Evolutionary conservation across 768 basidiomycete genomes (phyloP).

Genomic region (Podaxis sp.): DNA sequence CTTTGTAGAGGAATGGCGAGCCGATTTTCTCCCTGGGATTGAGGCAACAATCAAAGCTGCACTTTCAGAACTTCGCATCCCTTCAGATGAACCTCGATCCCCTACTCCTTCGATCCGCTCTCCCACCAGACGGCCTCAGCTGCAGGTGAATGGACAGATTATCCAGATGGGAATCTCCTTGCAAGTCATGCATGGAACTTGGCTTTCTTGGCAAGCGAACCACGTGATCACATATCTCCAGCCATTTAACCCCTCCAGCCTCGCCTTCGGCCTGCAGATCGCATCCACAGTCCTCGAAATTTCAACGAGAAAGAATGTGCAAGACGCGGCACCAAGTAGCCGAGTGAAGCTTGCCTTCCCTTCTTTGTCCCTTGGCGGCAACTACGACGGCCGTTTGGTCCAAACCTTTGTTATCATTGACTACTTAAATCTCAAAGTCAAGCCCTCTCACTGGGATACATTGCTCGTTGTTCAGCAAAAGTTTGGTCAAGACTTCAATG

Average conservation of each 20-base stretch:
- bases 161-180: constrained; percentile 53
- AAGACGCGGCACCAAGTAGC: constrained; percentile 34
- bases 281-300: constrained; percentile 59
- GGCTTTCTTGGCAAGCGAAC: constrained; percentile 72
- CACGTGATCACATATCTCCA: constrained; percentile 45
- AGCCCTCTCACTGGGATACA: constrained; percentile 81
- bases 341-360: constrained; percentile 65
- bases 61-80: constrained; percentile 55
- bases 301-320: constrained; percentile 38
- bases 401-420: constrained; percentile 60
- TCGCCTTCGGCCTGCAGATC: constrained; percentile 61
- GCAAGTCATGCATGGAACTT: constrained; percentile 86
- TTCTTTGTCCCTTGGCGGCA: constrained; percentile 57
- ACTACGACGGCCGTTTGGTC: constrained; percentile 43
- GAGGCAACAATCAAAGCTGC: constrained; percentile 63
- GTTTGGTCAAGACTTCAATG: constrained; percentile 86
- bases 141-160: constrained; percentile 53
- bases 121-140: constrained; percentile 21
- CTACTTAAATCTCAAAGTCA: constrained; percentile 67
- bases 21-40: constrained; percentile 72
- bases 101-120: constrained; percentile 23
- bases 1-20: constrained; percentile 80
- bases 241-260: constrained; percentile 27
- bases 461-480: constrained; percentile 81
- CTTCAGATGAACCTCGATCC: constrained; percentile 30